These are phyloP conservation scores for Allomyces macrogynus DNA, from an alignment of 192 early-diverging fungal genomes.

Conservation along the genomic window DNA sequence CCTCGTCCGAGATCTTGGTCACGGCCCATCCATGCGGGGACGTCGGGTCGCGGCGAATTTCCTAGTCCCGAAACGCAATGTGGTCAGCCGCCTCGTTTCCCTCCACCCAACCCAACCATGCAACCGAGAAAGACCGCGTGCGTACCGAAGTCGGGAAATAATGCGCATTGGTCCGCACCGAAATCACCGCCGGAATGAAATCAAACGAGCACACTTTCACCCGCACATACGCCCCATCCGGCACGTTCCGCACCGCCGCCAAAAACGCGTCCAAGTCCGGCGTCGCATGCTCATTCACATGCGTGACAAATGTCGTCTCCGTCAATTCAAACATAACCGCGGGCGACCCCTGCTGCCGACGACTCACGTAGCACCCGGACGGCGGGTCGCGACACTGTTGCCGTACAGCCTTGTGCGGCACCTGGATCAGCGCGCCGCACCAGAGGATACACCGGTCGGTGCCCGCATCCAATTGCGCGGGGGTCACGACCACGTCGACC, in stretches of 20 bases:
- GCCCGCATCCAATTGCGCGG: conserved; percentile 15
- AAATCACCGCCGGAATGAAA: conserved; percentile 47
- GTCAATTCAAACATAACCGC: conserved; percentile 5
- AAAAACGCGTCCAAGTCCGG: conserved; percentile 2
- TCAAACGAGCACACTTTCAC: conserved; percentile 60
- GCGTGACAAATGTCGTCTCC: background rate
- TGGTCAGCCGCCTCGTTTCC: no score
- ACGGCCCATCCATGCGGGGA: no score
- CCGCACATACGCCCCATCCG: conserved; percentile 45
- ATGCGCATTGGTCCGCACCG: conserved; percentile 45
- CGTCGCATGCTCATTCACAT: background rate
- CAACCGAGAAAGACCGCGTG: no score
- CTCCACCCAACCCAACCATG: no score
- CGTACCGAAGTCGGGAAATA: conserved; percentile 18
- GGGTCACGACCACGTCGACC: conserved; percentile 14
- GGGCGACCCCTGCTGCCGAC: conserved; percentile 19
- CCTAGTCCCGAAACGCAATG: no score
- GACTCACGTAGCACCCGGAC: conserved; percentile 19
- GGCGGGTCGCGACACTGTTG: conserved; percentile 20
- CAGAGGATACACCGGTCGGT: conserved; percentile 1
- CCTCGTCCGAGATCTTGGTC: no score
- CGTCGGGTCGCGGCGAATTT: no score
- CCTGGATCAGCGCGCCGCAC: conserved; percentile 3
- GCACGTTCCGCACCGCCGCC: conserved; percentile 8
- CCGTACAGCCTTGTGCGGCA: conserved; percentile 23